Evolutionary conservation across 164 flowering plant genomes (phyloP), one percentile per base, ranked within the genome.

Genomic region (Nymphaea thermarum): DNA sequence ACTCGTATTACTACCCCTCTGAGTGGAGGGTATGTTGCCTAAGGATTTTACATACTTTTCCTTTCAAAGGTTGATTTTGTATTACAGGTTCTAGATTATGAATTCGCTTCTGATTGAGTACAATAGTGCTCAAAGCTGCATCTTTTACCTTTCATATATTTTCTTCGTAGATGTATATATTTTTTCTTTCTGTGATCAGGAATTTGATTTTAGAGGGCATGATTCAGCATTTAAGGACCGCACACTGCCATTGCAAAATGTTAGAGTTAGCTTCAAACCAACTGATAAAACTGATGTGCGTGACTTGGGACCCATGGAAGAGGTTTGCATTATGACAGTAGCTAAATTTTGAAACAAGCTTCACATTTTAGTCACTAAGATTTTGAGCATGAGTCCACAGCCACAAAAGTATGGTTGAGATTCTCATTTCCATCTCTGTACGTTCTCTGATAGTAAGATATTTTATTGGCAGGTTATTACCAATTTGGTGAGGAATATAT

Each of bases 181-280:
- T 60, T 59, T 55, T 62, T 10, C 53, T 63, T 70, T 43, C 66
- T 41, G 74, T 62, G 43, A 63, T 69, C 63, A 90, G 96, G 98
- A 92, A 41, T 90, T 88, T 43, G 90, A 90, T 44, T 93, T 79
- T 73, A 72, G 77, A 66, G 98, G 86, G 10, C 93, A 93, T 73
- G 96, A 93, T 80, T 90, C 96, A 53, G 95, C 96, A 67, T 93
- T 90, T 65, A 90, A 88, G 72, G 95, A 92, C 67, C 75, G 94
- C 44, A 79, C 74, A 66, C 71, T 90, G 71, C 90, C 83, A 60
- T 55, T 90, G 68, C 96, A 92, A 70, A 92, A 87, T 74, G 91
- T 92, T 42, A 82, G 96, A 76, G 82, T 88, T 75, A 85, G 93
- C 71, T 92, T 92, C 61, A 75, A 88, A 73, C 96, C 96, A n/a